These are phyloP conservation scores for Pelargonium cotyledonis DNA, from an alignment of 441 rosid genomes.

Conservation along the genomic window DNA sequence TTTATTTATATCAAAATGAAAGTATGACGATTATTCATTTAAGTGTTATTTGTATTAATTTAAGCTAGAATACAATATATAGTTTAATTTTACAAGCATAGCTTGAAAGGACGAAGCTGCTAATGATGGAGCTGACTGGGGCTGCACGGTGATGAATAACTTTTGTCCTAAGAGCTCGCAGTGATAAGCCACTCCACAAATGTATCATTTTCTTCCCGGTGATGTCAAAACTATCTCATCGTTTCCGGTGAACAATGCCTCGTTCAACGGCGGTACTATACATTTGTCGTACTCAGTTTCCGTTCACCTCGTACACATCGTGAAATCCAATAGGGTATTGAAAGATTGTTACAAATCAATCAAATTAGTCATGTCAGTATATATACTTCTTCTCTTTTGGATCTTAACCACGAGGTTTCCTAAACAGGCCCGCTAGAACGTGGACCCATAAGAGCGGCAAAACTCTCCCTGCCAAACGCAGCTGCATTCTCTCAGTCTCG, in stretches of 20 bases:
- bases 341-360: not conserved
- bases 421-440: no score
- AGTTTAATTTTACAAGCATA: not conserved
- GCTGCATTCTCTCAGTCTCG: no score
- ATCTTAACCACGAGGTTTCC: no score
- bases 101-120: not conserved
- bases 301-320: not conserved
- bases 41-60: no score
- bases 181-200: not conserved
- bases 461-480: not conserved
- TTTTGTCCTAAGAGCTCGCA: not conserved
- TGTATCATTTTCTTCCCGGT: slow-evolving; percentile 1
- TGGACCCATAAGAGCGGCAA: not conserved
- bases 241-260: not conserved
- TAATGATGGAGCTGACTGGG: not conserved
- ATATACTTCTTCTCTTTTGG: no score
- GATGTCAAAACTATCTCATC: not conserved
- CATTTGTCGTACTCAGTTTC: not conserved
- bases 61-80: not conserved
- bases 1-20: no score
- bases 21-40: no score
- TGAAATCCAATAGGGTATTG: not conserved
- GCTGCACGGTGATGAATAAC: not conserved
- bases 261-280: not conserved
- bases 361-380: no score